Percentiles rank a stretch among this genome's conserved stretches.
phyloP scores from a whole-genome alignment of 75 land plant species.

The Adiantum capillusveneris region DNA sequence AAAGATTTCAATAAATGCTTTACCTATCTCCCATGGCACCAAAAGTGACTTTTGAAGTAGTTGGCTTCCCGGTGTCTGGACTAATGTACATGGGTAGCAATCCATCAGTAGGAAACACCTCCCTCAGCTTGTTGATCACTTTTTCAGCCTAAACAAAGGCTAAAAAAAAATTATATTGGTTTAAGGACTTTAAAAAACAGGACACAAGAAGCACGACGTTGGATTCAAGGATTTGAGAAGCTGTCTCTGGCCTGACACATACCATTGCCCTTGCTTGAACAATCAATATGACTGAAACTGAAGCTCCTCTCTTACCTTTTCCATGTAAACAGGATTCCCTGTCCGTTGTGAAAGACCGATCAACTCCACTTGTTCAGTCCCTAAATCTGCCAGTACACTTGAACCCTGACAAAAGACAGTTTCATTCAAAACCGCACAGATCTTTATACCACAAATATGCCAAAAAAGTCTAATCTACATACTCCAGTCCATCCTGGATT shows the following conservation, averaged over 20 bases:
- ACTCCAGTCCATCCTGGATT: slow-evolving; percentile 93
- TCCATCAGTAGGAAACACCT: slow-evolving; percentile 80
- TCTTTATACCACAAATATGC: not conserved
- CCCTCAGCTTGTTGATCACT: slow-evolving; percentile 54
- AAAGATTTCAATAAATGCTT: not conserved
- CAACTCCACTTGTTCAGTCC: slow-evolving; percentile 90
- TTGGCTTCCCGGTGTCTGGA: slow-evolving; percentile 51
- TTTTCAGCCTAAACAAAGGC: slow-evolving; percentile 68
- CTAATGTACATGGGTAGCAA: slow-evolving; percentile 79
- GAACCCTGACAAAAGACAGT: slow-evolving; percentile 42
- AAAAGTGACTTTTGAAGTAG: slow-evolving; percentile 76
- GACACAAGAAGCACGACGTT: too few relatives aligned
- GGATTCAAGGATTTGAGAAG: too few relatives aligned
- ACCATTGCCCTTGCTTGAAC: too few relatives aligned
- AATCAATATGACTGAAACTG: too few relatives aligned
- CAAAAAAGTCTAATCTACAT: slow-evolving; percentile 8
- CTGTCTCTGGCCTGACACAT: too few relatives aligned
- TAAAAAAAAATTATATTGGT: too few relatives aligned
- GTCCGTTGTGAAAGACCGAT: slow-evolving; percentile 88
- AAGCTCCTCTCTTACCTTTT: slow-evolving; percentile 57
- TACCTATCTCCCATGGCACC: slow-evolving; percentile 99
- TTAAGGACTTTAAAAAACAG: too few relatives aligned
- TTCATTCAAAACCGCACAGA: not conserved
- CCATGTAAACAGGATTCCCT: slow-evolving; percentile 76
- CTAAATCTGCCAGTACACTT: slow-evolving; percentile 86